Evolutionary conservation across 176 grass and related monocot genomes (phyloP).

Genomic region (Musa acuminata): DNA sequence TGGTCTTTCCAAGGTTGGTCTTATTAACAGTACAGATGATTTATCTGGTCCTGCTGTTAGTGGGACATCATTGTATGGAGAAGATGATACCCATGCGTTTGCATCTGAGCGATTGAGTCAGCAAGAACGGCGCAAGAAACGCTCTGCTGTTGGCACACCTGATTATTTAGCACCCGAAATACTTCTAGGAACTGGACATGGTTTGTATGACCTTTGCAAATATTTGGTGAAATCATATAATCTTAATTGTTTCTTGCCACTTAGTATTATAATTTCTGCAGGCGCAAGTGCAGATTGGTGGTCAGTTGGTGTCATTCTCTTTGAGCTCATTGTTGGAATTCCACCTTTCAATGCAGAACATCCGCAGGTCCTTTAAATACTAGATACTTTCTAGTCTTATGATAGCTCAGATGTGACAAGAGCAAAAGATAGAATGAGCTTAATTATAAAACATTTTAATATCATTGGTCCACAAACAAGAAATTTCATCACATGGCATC

Average conservation of each 20-base stretch:
- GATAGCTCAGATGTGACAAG: not conserved
- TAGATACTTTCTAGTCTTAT: not conserved
- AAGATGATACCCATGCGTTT: constrained; percentile 73
- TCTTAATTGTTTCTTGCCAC: not conserved
- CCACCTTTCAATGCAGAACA: constrained; percentile 99
- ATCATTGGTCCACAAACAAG: too few species aligned
- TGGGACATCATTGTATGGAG: constrained; percentile 79
- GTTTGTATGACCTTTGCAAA: constrained; percentile 26
- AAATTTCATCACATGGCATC: too few species aligned
- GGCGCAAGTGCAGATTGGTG: constrained; percentile 99
- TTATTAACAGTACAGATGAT: constrained; percentile 98
- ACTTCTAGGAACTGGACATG: constrained; percentile 94
- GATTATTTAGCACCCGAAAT: constrained; percentile 99
- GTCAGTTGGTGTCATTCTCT: constrained; percentile 97
- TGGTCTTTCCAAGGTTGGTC: constrained; percentile 97
- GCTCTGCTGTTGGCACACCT: constrained; percentile 93
- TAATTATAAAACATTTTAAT: not conserved
- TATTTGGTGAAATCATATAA: not conserved
- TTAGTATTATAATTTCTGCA: constrained; percentile 30
- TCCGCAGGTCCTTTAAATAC: constrained; percentile 52
- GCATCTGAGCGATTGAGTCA: constrained; percentile 73
- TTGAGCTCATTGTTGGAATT: constrained; percentile 98
- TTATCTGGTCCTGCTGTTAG: constrained; percentile 85
- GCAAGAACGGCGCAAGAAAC: constrained; percentile 65
- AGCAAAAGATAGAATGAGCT: not conserved